These are phyloP conservation scores for Aegle marmelos DNA, from an alignment of 345 rosid species.

Conservation along the genomic window DNA sequence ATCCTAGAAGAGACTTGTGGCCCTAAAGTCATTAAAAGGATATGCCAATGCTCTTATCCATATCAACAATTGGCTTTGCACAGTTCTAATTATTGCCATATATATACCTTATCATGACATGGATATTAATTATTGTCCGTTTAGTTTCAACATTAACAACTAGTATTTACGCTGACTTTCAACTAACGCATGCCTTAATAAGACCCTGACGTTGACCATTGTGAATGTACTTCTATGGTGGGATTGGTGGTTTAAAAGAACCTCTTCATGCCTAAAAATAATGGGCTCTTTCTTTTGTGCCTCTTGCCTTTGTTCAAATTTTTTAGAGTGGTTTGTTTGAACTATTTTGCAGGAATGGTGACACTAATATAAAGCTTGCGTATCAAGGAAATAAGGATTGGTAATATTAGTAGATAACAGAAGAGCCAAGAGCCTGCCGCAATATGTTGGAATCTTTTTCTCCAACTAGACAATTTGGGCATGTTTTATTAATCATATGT, in stretches of 20 bases:
- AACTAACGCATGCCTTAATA: neutral
- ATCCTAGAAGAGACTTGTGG: neutral
- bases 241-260: neutral
- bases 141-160: no score
- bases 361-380: neutral
- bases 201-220: neutral
- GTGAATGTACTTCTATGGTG: neutral
- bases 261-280: neutral
- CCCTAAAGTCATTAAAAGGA: neutral
- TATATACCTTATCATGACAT: no score
- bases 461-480: constrained; percentile 18
- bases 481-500: neutral
- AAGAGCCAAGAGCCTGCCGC: constrained; percentile 7
- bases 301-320: neutral
- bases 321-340: neutral
- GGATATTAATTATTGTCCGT: no score
- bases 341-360: constrained; percentile 19
- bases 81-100: no score
- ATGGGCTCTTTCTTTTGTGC: no score
- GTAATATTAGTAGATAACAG: neutral
- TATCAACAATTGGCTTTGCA: neutral
- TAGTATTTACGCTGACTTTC: no score
- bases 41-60: neutral
- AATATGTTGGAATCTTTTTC: constrained; percentile 22
- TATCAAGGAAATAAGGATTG: constrained; percentile 19